Evolutionary conservation across 768 basidiomycete species (phyloP), one percentile per base, ranked within the genome.

Genomic region (Phanerochaete carnosa): DNA sequence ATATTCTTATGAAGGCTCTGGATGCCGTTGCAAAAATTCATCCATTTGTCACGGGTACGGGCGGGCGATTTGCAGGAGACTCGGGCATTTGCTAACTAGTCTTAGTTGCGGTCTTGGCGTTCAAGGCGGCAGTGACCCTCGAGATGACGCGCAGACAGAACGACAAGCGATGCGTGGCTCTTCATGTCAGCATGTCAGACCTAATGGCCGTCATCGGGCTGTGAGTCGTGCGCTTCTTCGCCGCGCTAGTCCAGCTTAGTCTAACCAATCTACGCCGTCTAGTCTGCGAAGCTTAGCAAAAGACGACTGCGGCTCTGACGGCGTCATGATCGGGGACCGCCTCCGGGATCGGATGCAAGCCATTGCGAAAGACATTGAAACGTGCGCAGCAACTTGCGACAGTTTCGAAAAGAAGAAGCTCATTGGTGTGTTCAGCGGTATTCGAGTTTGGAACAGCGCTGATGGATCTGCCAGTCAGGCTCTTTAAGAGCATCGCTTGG

Each of bases 401-500:
- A 28, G 45, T 7, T 55, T 54, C 26, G 45, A 63, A 29, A 63
- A 55, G 58, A 54, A 57, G 45, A 55, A 45, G 45, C 46, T 63
- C 11, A 55, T 55, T 22, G 32, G 37, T 60, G 9, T 53, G 30
- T 23, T 2, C 33, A 2, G 26, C 32, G 1, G 33, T n/a, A 25
- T 45, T 1, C 16, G 9, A 16, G 11, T 25, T 25, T 7, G 45
- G 7, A 25, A 7, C 45, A 7, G 35, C 22, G 45, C 25, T 51
- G 23, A 63, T 43, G 39, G 8, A 4, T 5, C 2, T 9, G 22
- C 9, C 35, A 68, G 66, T 52, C n/a, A 62, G 55, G 55, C 23
- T 65, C 16, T 50, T 65, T 50, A 62, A 57, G 28, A 62, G 64
- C 33, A 28, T 57, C 43, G 45, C 43, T 5, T 65, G 64, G 64